A percentile compares a stretch with the other conserved stretches of the same genome.
Evolutionary conservation across 108 stramenopile genomes (phyloP).

Genomic region (Fragilaria radians): DNA sequence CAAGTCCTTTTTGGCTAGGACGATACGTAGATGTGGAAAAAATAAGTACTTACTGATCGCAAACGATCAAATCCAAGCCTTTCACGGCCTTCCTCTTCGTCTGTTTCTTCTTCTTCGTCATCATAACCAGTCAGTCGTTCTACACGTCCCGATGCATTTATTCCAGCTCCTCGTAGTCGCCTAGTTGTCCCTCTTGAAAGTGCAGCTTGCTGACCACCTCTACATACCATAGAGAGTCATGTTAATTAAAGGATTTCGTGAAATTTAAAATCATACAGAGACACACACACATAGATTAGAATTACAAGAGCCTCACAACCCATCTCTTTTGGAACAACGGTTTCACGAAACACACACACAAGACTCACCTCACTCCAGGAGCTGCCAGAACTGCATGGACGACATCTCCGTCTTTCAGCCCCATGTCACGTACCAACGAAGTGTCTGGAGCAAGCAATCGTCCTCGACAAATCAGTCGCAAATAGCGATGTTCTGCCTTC

Average conservation of each 20-base stretch:
- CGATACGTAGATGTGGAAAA: too few species aligned
- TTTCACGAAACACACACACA: too few species aligned
- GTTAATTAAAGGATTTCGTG: too few species aligned
- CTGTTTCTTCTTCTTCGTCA: constrained; percentile 30
- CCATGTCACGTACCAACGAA: constrained; percentile 35
- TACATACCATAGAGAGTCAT: too few species aligned
- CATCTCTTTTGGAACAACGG: too few species aligned
- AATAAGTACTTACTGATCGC: constrained; percentile 32
- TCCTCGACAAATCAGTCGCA: constrained; percentile 70
- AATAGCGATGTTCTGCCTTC: constrained; percentile 23
- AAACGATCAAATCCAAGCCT: constrained; percentile 79
- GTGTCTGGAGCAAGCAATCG: constrained; percentile 68
- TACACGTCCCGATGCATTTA: constrained; percentile 43
- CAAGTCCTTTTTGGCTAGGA: too few species aligned
- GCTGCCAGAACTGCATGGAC: constrained; percentile 71
- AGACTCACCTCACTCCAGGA: constrained; percentile 8
- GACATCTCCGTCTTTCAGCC: constrained; percentile 36
- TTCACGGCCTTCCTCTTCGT: constrained; percentile 26
- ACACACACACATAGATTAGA: too few species aligned
- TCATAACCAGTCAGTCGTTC: constrained; percentile 22
- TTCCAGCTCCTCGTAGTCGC: constrained; percentile 36
- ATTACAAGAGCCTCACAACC: too few species aligned
- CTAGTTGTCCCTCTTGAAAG: constrained; percentile 7
- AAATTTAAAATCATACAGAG: too few species aligned
- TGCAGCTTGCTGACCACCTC: constrained; percentile 3